Conservation (phyloP, 805 yeast genomes). For the Kazachstania viticola region DNA sequence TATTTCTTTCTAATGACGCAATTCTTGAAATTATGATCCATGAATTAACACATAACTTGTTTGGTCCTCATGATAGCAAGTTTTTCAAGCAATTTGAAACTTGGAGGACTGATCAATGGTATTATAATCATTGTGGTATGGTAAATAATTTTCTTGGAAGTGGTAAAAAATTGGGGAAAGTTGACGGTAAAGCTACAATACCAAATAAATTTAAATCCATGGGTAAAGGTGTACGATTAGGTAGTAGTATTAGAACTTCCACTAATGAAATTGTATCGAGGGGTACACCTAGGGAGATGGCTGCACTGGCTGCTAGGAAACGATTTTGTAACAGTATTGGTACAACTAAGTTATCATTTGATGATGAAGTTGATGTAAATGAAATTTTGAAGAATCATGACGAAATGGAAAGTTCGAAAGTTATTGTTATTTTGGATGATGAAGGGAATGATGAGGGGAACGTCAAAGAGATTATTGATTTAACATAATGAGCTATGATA, state of each 20-base stretch:
- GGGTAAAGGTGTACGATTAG: conserved; percentile 2
- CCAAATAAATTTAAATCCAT: not conserved
- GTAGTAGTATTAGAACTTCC: not conserved
- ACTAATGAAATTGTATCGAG: conserved; percentile 1
- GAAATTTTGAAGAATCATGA: conserved; percentile 4
- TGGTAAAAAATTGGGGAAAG: conserved; percentile 12
- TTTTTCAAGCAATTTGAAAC: conserved; percentile 61
- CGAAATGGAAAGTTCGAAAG: conserved; percentile 10
- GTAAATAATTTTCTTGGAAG: conserved; percentile 22
- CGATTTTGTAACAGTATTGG: conserved; percentile 8
- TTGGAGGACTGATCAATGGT: conserved; percentile 39
- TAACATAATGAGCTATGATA: conserved; percentile 6
- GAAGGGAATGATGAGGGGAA: too few relatives aligned
- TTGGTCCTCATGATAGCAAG: conserved; percentile 68
- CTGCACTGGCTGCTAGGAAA: conserved; percentile 23
- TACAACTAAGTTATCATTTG: too few relatives aligned
- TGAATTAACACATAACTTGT: conserved; percentile 70
- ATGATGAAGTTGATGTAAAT: conserved; percentile 5
- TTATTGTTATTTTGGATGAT: conserved; percentile 11
- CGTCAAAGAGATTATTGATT: conserved; percentile 14
- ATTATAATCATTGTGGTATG: conserved; percentile 20
- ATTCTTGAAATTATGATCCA: conserved; percentile 78
- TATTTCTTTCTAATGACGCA: conserved; percentile 52
- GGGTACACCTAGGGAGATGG: conserved; percentile 24
- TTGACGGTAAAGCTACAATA: too few relatives aligned